Evolutionary conservation across 73 alveolate genomes (phyloP).

Genomic region (Paramecium biaurelia): DNA sequence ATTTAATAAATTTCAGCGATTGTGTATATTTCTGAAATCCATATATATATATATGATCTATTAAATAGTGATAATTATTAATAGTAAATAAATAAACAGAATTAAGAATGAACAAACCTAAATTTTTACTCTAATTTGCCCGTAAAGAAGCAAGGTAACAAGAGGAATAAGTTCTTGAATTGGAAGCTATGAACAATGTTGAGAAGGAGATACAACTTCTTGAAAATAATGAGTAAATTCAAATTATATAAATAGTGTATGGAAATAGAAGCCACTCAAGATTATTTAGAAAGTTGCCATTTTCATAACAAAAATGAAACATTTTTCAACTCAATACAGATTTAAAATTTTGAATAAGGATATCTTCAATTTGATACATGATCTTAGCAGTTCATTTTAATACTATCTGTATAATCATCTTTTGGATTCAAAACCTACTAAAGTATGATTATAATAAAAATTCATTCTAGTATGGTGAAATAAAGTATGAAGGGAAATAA

Average conservation of each 20-base stretch:
- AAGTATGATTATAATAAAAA: background rate
- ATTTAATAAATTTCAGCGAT: background rate
- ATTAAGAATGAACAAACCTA: background rate
- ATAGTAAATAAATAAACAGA: background rate
- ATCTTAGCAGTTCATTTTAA: background rate
- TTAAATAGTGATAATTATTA: background rate
- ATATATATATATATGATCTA: background rate
- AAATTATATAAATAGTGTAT: background rate
- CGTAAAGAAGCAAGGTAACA: background rate
- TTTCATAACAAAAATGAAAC: constrained; percentile 9
- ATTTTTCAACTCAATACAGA: background rate
- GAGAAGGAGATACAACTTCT: background rate
- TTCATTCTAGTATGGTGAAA: background rate
- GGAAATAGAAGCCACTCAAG: background rate
- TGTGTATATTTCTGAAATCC: background rate
- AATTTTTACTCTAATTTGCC: background rate
- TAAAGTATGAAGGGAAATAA: background rate
- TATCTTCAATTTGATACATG: background rate
- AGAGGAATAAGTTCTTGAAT: background rate
- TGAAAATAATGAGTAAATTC: background rate
- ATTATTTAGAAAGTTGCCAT: background rate
- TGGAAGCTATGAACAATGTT: background rate
- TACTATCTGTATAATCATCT: background rate
- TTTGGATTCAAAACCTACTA: background rate
- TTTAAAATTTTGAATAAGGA: background rate